These are phyloP conservation scores for Dactylellina leptospora DNA, from an alignment of 2,329 filamentous ascomycete species.

Conservation along the genomic window DNA sequence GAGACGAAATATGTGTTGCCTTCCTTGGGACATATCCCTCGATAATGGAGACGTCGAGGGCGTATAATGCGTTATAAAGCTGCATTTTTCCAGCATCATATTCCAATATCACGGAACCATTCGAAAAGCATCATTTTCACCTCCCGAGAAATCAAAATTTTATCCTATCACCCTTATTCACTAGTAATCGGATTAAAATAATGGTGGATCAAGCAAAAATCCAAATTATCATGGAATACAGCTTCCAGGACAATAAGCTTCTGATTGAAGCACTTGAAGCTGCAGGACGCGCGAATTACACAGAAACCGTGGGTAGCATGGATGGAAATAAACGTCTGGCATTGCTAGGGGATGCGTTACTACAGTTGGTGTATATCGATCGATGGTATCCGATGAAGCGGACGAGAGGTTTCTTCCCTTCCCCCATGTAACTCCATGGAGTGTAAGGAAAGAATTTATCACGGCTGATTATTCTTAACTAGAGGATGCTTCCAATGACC, in stretches of 20 bases:
- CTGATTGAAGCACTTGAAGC: slow-evolving; percentile 22
- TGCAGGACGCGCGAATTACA: slow-evolving; percentile 1
- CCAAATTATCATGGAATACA: slow-evolving; percentile 24
- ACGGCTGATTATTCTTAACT: too few species aligned
- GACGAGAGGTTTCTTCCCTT: slow-evolving; percentile 17
- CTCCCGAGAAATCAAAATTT: too few species aligned
- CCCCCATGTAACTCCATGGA: too few species aligned
- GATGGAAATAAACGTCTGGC: slow-evolving; percentile 36
- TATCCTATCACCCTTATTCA: too few species aligned
- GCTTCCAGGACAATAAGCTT: slow-evolving; percentile 6
- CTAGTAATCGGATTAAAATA: too few species aligned
- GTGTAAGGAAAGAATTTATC: too few species aligned
- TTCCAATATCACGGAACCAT: not conserved
- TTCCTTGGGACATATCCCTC: too few species aligned
- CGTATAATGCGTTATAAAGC: too few species aligned
- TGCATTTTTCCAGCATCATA: too few species aligned
- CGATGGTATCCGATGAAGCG: slow-evolving; percentile 26
- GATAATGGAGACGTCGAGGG: too few species aligned
- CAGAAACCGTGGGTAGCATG: not conserved
- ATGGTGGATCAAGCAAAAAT: slow-evolving; percentile 25
- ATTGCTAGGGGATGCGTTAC: slow-evolving; percentile 22
- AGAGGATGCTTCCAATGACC: slow-evolving; percentile 3
- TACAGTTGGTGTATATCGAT: slow-evolving; percentile 26
- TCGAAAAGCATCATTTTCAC: not conserved
- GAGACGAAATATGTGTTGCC: too few species aligned